Conservation (phyloP, 768 basidiomycete genomes). For the Dentipellis fragilis region DNA sequence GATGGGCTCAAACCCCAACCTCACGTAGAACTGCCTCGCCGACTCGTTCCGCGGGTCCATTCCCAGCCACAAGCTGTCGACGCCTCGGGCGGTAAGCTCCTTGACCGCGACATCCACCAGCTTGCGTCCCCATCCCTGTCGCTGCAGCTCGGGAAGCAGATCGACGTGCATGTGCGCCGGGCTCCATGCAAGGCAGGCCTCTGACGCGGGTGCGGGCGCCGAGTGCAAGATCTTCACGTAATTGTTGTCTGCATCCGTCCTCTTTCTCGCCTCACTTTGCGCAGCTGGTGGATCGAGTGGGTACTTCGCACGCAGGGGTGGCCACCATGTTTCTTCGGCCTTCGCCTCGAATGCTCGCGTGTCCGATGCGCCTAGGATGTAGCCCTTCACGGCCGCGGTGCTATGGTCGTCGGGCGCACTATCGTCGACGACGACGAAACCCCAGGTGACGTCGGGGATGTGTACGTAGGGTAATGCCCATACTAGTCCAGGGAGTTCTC, state of each 20-base stretch:
- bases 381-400: slow-evolving; percentile 51
- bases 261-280: slow-evolving; percentile 1
- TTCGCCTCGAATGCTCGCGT: slow-evolving; percentile 54
- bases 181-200: slow-evolving; percentile 51
- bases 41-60: slow-evolving; percentile 52
- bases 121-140: slow-evolving; percentile 61
- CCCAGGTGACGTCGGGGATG: slow-evolving; percentile 51
- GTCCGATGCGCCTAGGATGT: slow-evolving; percentile 58
- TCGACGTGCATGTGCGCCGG: slow-evolving; percentile 73
- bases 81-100: slow-evolving; percentile 35
- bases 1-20: slow-evolving; percentile 50
- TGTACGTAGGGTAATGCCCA: slow-evolving; percentile 72
- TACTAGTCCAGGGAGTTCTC: slow-evolving; percentile 59
- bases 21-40: slow-evolving; percentile 52
- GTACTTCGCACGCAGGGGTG: slow-evolving; percentile 47
- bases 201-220: slow-evolving; percentile 29
- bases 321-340: slow-evolving; percentile 56
- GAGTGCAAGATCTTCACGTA: slow-evolving; percentile 27
- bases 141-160: slow-evolving; percentile 55
- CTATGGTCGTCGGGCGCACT: slow-evolving; percentile 20
- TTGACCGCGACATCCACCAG: slow-evolving; percentile 46
- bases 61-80: slow-evolving; percentile 56
- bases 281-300: slow-evolving; percentile 17
- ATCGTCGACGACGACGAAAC: slow-evolving; percentile 59
- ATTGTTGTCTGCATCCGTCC: slow-evolving; percentile 28